A percentile compares a stretch with the other conserved stretches of the same genome.
phyloP scores from a whole-genome alignment of 2,329 filamentous ascomycete species.

The Pseudogymnoascus sp. region DNA sequence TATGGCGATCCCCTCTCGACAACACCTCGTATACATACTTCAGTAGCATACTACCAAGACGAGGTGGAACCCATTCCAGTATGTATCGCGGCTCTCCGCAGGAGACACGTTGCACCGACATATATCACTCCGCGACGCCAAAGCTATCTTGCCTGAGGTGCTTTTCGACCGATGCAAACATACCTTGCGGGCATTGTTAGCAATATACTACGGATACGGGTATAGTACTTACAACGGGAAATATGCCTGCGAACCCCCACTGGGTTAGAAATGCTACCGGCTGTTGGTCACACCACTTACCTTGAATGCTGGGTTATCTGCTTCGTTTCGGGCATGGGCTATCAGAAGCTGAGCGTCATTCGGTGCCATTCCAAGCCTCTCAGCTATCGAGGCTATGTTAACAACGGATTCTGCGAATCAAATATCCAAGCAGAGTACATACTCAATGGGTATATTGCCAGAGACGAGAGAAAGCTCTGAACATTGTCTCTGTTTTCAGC shows the following conservation, averaged over 20 bases:
- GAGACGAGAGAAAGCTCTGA: constrained; percentile 45
- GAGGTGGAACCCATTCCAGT: not conserved
- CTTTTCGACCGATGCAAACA: constrained; percentile 55
- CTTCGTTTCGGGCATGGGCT: constrained; percentile 47
- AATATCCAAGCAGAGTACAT: constrained; percentile 21
- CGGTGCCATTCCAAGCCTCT: constrained; percentile 42
- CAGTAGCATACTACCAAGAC: not conserved
- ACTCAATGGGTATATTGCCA: constrained; percentile 49
- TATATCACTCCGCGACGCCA: not conserved
- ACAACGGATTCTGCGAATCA: not conserved
- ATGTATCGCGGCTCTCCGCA: not conserved
- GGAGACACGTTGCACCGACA: not conserved
- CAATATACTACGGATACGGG: constrained; percentile 13
- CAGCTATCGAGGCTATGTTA: constrained; percentile 8
- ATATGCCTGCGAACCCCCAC: constrained; percentile 38
- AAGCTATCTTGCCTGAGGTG: constrained; percentile 25
- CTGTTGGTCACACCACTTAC: constrained; percentile 31
- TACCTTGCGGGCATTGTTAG: constrained; percentile 37
- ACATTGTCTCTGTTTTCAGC: constrained; percentile 46
- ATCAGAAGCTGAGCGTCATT: constrained; percentile 51
- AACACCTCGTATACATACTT: not conserved
- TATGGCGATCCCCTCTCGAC: not conserved
- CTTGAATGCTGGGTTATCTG: constrained; percentile 47
- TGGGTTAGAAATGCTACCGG: not conserved
- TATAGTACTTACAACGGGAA: constrained; percentile 48